Evolutionary conservation across 2,329 filamentous ascomycete species (phyloP), one percentile per base, ranked within the genome.

Genomic region (Colletotrichum truncatum): DNA sequence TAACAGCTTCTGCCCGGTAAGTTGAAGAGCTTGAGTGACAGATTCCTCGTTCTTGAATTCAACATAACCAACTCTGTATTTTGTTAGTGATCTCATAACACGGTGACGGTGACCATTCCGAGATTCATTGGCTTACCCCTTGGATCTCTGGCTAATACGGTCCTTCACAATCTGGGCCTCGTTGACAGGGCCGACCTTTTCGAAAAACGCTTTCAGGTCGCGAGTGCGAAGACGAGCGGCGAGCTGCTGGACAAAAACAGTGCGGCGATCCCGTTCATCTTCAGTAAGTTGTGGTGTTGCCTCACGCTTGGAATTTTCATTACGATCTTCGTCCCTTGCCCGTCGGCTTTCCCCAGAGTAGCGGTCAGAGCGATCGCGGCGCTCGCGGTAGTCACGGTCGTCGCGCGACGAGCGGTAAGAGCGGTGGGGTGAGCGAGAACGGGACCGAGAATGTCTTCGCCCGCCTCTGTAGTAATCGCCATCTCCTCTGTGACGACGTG

Each of bases 91-190:
- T n/a, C n/a, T n/a, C n/a, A n/a, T n/a, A n/a, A n/a, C n/a, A n/a
- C n/a, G n/a, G n/a, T n/a, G n/a, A n/a, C n/a, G n/a, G n/a, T n/a
- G n/a, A n/a, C n/a, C n/a, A n/a, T n/a, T n/a, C n/a, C n/a, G n/a
- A n/a, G n/a, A n/a, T n/a, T n/a, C n/a, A n/a, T n/a, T 25, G 11
- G 76, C 91, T 75, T 85, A 97, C 95, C 96, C 96, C 85, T 99
- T 99, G 68, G 94, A 98, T 81, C 96, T 93, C 73, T 94, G 93
- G 81, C 94, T 98, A 68, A 99, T 94, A 68, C 96, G 89, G 74
- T 99, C 96, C 81, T 98, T 98, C 56, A 99, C 96, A 74, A 99
- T 99, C 82, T 98, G 96, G 53, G 96, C 96, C 78, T 98, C 96
- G 73, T 96, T 97, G 59, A 99, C 96, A 38, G 93, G 90, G 68